Percentiles rank a stretch among this genome's conserved stretches.
phyloP scores from a whole-genome alignment of 2,329 filamentous ascomycete species.

The Aspergillus fijiensis region DNA sequence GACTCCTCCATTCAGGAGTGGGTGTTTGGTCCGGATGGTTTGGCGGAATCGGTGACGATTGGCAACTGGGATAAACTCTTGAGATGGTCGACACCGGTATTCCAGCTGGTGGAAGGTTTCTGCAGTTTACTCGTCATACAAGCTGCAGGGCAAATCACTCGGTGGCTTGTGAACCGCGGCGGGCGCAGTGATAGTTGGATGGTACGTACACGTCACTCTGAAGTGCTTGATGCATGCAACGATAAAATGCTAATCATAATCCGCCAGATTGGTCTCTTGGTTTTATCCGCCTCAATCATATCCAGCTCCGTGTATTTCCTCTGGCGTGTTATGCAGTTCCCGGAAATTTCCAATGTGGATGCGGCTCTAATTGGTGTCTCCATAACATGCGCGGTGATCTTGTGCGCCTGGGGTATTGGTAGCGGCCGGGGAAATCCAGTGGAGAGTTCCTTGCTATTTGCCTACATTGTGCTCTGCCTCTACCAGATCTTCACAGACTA shows the following conservation, averaged over 20 bases:
- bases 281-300: slow-evolving; percentile 85
- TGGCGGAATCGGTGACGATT: slow-evolving; percentile 76
- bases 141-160: slow-evolving; percentile 87
- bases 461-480: slow-evolving; percentile 96
- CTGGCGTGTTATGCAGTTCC: slow-evolving; percentile 91
- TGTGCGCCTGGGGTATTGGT: slow-evolving; percentile 90
- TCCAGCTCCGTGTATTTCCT: slow-evolving; percentile 94
- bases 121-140: slow-evolving; percentile 96
- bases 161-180: slow-evolving; percentile 85
- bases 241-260: neutral
- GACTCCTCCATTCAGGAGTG: slow-evolving; percentile 73
- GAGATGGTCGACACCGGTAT: slow-evolving; percentile 87
- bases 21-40: slow-evolving; percentile 81
- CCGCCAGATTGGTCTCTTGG: slow-evolving; percentile 75
- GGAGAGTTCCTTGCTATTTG: slow-evolving; percentile 91
- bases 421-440: slow-evolving; percentile 93
- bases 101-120: slow-evolving; percentile 93
- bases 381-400: slow-evolving; percentile 87
- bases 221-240: neutral
- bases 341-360: slow-evolving; percentile 87
- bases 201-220: slow-evolving; percentile 55
- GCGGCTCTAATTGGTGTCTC: slow-evolving; percentile 89
- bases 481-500: slow-evolving; percentile 99
- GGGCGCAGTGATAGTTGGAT: slow-evolving; percentile 96
- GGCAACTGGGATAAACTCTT: slow-evolving; percentile 86